Percentiles rank a stretch among this genome's conserved stretches.
Conservation (phyloP, 2,329 filamentous ascomycete genomes). For the Diaporthe aspalathi region DNA sequence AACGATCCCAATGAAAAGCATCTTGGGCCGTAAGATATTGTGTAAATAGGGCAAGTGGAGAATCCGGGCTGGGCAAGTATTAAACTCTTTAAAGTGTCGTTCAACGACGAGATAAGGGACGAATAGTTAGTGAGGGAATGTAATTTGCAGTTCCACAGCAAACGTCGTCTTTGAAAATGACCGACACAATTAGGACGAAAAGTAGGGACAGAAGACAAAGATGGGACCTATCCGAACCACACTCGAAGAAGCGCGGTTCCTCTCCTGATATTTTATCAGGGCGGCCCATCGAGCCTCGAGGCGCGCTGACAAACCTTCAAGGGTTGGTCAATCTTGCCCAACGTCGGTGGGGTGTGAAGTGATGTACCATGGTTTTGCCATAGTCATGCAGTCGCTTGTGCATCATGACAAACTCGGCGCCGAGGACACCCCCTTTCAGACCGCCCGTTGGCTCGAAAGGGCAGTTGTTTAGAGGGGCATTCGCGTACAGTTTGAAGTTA, state of each 20-base stretch:
- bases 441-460: conserved; percentile 19
- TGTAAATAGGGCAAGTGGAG: neutral
- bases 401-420: conserved; percentile 24
- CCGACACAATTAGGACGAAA: neutral
- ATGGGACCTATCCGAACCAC: neutral
- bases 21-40: neutral
- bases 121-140: neutral
- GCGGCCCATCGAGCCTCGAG: conserved; percentile 6
- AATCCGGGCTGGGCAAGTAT: neutral
- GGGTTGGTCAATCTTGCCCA: neutral
- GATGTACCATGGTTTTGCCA: conserved; percentile 24
- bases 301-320: conserved; percentile 5
- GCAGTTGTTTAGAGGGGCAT: conserved; percentile 14
- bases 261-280: conserved; percentile 9
- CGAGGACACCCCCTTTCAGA: neutral
- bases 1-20: conserved; percentile 4
- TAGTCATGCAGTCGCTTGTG: conserved; percentile 24
- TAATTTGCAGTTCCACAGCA: conserved; percentile 14
- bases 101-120: conserved; percentile 1
- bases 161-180: conserved; percentile 17
- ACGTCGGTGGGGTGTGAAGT: conserved; percentile 16
- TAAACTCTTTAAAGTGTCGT: conserved; percentile 21
- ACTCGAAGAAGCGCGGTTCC: neutral
- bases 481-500: conserved; percentile 31
- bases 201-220: conserved; percentile 1